Evolutionary conservation across 495 filamentous ascomycete genomes (phyloP).

Genomic region (Tuber microsphaerosporum): DNA sequence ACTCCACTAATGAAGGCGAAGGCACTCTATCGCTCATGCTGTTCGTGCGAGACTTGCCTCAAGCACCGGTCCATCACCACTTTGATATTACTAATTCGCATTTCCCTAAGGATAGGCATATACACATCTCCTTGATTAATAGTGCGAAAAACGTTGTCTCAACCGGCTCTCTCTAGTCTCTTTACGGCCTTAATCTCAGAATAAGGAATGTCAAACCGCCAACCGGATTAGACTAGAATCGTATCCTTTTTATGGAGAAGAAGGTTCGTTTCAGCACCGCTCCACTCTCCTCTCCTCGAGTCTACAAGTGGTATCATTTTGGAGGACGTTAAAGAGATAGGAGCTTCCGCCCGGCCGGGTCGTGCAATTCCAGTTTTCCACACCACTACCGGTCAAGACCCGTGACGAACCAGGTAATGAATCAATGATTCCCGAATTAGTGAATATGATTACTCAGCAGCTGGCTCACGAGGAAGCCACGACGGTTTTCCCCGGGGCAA

Average conservation of each 20-base stretch:
- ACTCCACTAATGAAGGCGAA: too few relatives aligned
- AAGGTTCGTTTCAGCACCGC: too few relatives aligned
- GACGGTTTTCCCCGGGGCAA: conserved; percentile 77
- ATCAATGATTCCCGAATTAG: conserved; percentile 70
- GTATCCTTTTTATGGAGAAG: conserved; percentile 87
- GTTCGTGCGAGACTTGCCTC: too few relatives aligned
- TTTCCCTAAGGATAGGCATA: too few relatives aligned
- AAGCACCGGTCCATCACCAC: too few relatives aligned
- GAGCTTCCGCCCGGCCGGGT: conserved; percentile 55
- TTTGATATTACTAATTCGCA: too few relatives aligned
- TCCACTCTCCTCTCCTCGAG: conserved; percentile 84
- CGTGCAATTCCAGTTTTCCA: conserved; percentile 78
- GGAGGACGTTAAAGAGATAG: conserved; percentile 75
- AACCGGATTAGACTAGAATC: conserved; percentile 90
- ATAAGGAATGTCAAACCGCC: conserved; percentile 93
- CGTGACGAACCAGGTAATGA: conserved; percentile 51
- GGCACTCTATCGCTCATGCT: too few relatives aligned
- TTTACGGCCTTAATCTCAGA: conserved; percentile 90
- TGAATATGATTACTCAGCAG: conserved; percentile 89
- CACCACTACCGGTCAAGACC: conserved; percentile 75
- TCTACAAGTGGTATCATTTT: conserved; percentile 70
- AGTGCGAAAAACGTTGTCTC: too few relatives aligned
- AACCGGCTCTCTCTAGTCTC: conserved; percentile 51
- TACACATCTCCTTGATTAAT: too few relatives aligned
- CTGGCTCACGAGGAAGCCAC: conserved; percentile 90